A percentile compares a stretch with the other conserved stretches of the same genome.
These are phyloP conservation scores for Dactylellina leptospora DNA, from an alignment of 2,329 filamentous ascomycete genomes.

Conservation along the genomic window DNA sequence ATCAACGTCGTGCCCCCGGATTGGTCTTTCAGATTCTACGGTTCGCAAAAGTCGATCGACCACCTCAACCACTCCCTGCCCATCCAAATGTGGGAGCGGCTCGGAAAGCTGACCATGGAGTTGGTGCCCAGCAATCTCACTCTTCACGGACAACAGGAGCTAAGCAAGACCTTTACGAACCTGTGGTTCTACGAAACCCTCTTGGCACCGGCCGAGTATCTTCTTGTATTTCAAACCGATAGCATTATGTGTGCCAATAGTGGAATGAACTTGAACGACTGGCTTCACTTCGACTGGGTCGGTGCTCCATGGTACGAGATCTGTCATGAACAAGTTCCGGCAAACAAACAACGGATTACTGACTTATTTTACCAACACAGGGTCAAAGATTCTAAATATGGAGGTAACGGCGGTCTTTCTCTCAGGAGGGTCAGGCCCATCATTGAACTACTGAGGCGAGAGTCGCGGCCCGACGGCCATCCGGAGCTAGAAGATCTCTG, in stretches of 20 bases:
- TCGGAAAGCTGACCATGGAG: constrained; percentile 61
- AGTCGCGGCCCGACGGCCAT: constrained; percentile 59
- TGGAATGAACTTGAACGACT: constrained; percentile 64
- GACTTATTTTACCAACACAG: constrained; percentile 1
- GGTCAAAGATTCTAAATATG: constrained; percentile 60
- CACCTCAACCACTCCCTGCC: constrained; percentile 54
- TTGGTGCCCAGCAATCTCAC: constrained; percentile 67
- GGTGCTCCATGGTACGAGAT: constrained; percentile 64
- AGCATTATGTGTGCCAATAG: constrained; percentile 68
- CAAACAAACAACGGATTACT: background rate
- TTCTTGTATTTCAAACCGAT: constrained; percentile 68
- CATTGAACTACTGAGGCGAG: constrained; percentile 61
- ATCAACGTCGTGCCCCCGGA: constrained; percentile 68
- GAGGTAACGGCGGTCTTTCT: constrained; percentile 67
- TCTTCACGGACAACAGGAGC: constrained; percentile 65
- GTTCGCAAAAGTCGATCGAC: constrained; percentile 44
- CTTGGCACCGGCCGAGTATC: constrained; percentile 48
- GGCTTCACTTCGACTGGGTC: constrained; percentile 67
- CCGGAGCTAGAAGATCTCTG: constrained; percentile 61
- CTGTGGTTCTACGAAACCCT: constrained; percentile 63
- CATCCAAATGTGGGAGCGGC: constrained; percentile 53
- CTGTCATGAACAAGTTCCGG: background rate
- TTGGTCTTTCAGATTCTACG: constrained; percentile 65
- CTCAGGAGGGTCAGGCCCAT: constrained; percentile 67
- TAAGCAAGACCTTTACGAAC: constrained; percentile 66